phyloP scores from a whole-genome alignment of 2,329 filamentous ascomycete species.

The Lasiodiplodia citricola region DNA sequence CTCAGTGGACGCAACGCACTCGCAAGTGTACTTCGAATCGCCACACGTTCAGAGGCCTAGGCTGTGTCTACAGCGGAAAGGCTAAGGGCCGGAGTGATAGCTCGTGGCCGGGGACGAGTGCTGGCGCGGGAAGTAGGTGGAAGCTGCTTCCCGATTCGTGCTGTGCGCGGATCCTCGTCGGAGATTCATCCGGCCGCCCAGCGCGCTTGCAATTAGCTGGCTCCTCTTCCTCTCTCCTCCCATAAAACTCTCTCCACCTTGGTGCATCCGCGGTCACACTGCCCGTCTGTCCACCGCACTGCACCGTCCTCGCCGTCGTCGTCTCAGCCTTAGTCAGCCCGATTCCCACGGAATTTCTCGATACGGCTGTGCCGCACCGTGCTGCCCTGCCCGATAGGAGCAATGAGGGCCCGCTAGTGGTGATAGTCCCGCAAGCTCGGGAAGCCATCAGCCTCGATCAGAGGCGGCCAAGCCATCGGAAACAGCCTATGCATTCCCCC shows the following conservation, averaged over 20 bases:
- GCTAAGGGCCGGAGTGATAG: background rate
- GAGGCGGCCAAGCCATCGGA: background rate
- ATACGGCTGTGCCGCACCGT: background rate
- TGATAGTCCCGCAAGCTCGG: conserved; percentile 2
- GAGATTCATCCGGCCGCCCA: conserved; percentile 6
- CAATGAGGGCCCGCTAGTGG: background rate
- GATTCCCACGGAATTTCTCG: background rate
- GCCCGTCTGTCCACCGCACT: background rate
- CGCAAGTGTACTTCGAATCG: background rate
- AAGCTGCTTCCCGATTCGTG: conserved; percentile 17
- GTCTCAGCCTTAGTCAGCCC: background rate
- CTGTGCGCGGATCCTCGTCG: conserved; percentile 9
- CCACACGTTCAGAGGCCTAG: background rate
- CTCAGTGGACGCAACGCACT: background rate
- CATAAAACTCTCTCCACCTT: background rate
- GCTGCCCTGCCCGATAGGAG: background rate
- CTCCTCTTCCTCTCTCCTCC: background rate
- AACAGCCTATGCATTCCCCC: background rate
- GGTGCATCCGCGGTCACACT: background rate
- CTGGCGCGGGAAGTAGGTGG: background rate
- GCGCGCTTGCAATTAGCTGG: background rate
- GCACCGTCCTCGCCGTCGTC: background rate
- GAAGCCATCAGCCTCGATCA: conserved; percentile 14
- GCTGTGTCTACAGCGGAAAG: background rate
- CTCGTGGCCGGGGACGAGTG: background rate